Conservation (phyloP, 371 early-diverging fungal species). For the Syncephalis plumigaleata region DNA sequence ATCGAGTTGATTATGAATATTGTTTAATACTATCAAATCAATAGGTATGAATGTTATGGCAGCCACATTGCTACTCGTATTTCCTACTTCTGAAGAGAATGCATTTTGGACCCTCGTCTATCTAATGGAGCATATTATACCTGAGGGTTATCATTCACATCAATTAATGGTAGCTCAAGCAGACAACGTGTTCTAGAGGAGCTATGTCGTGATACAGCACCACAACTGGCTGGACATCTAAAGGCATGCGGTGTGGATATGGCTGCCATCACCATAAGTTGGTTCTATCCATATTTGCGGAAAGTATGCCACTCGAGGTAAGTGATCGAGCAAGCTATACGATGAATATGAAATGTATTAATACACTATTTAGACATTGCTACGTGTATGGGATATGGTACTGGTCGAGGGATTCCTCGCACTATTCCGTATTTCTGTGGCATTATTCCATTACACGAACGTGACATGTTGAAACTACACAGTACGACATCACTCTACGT, state of each 20-base stretch:
- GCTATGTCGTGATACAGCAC: constrained; percentile 13
- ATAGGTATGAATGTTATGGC: constrained; percentile 17
- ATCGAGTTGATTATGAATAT: too few relatives aligned
- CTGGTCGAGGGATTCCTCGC: constrained; percentile 15
- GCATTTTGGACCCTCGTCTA: constrained; percentile 16
- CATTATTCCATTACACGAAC: constrained; percentile 18
- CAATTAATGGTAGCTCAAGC: constrained; percentile 15
- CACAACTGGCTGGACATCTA: constrained; percentile 11
- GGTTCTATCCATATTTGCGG: constrained; percentile 19
- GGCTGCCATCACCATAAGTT: constrained; percentile 18
- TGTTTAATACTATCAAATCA: too few relatives aligned
- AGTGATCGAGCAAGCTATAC: too few relatives aligned
- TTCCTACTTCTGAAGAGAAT: constrained; percentile 14
- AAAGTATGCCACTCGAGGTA: constrained; percentile 12
- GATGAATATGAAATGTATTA: too few relatives aligned
- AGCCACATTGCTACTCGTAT: constrained; percentile 13
- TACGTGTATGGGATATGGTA: constrained; percentile 20
- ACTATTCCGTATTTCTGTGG: constrained; percentile 14
- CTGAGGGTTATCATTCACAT: constrained; percentile 15
- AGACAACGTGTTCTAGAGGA: constrained; percentile 17
- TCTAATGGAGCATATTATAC: constrained; percentile 13
- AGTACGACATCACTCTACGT: constrained; percentile 19
- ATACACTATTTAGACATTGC: constrained; percentile 2
- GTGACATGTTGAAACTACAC: constrained; percentile 17
- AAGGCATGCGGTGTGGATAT: constrained; percentile 14